Evolutionary conservation across 495 filamentous ascomycete species (phyloP), one percentile per base, ranked within the genome.

Genomic region (Daldinia decipiens): DNA sequence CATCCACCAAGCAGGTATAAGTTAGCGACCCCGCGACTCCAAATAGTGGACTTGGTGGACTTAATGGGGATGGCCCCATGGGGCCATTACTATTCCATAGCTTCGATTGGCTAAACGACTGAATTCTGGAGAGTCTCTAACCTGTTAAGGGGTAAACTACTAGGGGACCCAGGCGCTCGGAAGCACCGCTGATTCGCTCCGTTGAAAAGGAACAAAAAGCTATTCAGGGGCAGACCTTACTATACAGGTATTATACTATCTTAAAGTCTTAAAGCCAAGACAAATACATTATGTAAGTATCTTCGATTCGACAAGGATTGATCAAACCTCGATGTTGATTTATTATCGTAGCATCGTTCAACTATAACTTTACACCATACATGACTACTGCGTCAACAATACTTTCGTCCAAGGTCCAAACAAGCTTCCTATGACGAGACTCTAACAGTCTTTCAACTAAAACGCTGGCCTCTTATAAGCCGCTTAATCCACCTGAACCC

Each of bases 61-160:
- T 19, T 8, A 21, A 45, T 45, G 40, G 40, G 34, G 47, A 27
- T 27, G 21, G 8, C 26, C 34, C 34, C 24, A 66, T 21, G 58
- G 24, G 45, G 39, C 19, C 17, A 70, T 70, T 70, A 71, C 68
- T 66, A 71, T 62, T 45, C 52, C 5, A 15, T 17, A 21, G 24
- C n/a, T 54, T 13, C 32, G 11, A 65, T 65, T 70, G 67, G 67
- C 6, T 34, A 36, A 21, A 9, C 21, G 36, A 15, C 45, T 24
- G 34, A 53, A 68, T 4, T 39, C 51, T 58, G 52, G 66, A 47
- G 59, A 47, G 59, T 52, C 24, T 27, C 38, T 26, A 19, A 31
- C 19, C 12, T 11, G 47, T 9, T 47, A 47, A 17, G 9, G 15
- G n/a, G 40, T 9, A 17, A 5, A 3, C 19, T 47, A 47, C 40